Base-by-base conservation (phyloP, 306 rosid species). In the Vigna angularis region DNA sequence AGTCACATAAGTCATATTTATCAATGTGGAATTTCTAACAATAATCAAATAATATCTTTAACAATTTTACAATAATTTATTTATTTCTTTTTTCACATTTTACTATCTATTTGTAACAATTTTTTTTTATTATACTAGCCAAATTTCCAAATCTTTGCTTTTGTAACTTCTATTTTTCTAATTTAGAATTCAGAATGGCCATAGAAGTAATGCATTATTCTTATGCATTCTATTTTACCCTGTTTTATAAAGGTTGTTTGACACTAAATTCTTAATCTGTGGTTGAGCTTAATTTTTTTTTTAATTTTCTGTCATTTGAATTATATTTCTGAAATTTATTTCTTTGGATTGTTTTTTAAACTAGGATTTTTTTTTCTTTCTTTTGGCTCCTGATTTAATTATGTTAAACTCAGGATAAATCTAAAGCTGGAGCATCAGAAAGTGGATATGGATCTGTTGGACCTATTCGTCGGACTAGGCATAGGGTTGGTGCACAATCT, bases 361-460 rank as follows among this genome's bases (percentile, higher is more conserved):
- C 59, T 75, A 36, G 40, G 59, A 64, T 2, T 30, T 28, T 4
- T 30, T 20, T 28, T 22, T 71, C 28, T 12, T 18, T 73, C 38
- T 9, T 38, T 30, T 63, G 32, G 49, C 69, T 73, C 9, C 57
- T 75, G 44, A 57, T 48, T 52, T 79, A 42, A 62, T 66, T 48
- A 8, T 83, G 16, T 51, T 79, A 62, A 63, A 40, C 79, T n/a
- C 20, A 89, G 90, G 92, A 70, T 61, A 88, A 87, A 67, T 82
- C 85, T 75, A 84, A 76, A 48, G 79, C 52, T 77, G 90, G 82
- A 63, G 78, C 73, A 49, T 70, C 74, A 24, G 95, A 83, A 76
- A 87, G 80, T 85, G 85, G 72, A 36, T 83, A 84, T 84, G 92
- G 89, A 79, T 95, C 97, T 6, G 80, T 79, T 58, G 98, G 98